These are phyloP conservation scores for Septoria linicola DNA, from an alignment of 2,329 filamentous ascomycete species.

Conservation along the genomic window DNA sequence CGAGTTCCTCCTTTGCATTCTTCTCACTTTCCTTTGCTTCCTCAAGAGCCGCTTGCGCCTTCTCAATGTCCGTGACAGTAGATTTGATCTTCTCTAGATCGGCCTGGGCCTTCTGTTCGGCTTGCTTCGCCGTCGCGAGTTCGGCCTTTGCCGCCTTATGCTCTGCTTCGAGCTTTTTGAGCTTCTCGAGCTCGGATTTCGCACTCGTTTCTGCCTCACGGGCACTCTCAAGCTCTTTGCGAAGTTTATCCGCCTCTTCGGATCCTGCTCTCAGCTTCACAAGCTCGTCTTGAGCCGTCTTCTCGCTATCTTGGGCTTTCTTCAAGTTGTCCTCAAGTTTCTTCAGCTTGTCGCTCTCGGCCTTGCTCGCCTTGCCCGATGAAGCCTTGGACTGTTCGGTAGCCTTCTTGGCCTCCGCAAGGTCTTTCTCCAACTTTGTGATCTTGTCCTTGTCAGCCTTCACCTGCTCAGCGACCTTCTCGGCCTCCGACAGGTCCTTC, in stretches of 20 bases:
- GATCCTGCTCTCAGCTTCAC: constrained; percentile 10
- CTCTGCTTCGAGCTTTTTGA: constrained; percentile 15
- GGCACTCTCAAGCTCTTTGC: constrained; percentile 13
- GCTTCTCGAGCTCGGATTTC: constrained; percentile 20
- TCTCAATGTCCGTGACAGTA: constrained; percentile 3
- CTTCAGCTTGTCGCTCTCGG: constrained; percentile 15
- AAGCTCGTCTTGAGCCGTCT: constrained; percentile 17
- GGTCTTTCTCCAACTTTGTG: constrained; percentile 12
- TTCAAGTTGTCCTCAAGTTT: constrained; percentile 17
- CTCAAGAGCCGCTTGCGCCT: constrained; percentile 23
- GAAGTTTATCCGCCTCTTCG: constrained; percentile 11
- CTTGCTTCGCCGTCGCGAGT: constrained; percentile 7
- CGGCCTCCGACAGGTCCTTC: constrained; percentile 3
- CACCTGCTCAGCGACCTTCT: constrained; percentile 1
- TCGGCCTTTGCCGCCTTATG: constrained; percentile 10
- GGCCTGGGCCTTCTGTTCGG: constrained; percentile 1
- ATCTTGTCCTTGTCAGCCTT: constrained; percentile 12
- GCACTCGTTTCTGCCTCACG: constrained; percentile 15
- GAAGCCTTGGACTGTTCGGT: constrained; percentile 1
- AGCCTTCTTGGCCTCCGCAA: not conserved
- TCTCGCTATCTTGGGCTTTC: constrained; percentile 15
- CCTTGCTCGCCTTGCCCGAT: constrained; percentile 8
- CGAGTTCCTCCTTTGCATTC: constrained; percentile 27
- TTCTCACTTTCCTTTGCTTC: constrained; percentile 19
- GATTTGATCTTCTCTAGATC: constrained; percentile 13